phyloP scores from a whole-genome alignment of 1,284 basidiomycete genomes.

The Trichosporon sp. region DNA sequence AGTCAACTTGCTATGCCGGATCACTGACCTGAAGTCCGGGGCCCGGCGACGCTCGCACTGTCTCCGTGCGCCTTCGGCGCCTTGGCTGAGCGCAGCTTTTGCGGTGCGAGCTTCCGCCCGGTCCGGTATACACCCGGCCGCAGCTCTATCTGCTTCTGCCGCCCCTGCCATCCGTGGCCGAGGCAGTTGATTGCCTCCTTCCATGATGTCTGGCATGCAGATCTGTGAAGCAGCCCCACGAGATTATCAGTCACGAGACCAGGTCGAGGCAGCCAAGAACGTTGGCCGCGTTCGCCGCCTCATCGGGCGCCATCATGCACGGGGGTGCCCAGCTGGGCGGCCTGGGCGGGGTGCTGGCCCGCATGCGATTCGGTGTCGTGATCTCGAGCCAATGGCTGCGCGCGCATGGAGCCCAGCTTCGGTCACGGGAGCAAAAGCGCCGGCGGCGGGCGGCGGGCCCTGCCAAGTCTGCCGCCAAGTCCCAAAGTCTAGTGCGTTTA shows the following conservation, averaged over 20 bases:
- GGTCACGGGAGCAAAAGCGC: neutral
- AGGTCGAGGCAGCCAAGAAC: neutral
- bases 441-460: neutral
- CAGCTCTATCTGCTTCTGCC: neutral
- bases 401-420: neutral
- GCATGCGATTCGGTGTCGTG: neutral
- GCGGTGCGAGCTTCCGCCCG: neutral
- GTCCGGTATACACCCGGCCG: neutral
- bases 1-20: neutral
- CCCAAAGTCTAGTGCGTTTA: neutral
- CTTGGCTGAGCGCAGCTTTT: neutral
- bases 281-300: neutral
- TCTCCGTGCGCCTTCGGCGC: no score
- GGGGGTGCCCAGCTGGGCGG: neutral
- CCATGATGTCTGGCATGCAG: neutral
- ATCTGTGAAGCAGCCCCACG: neutral
- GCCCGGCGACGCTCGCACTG: neutral
- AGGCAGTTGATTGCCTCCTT: neutral
- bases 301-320: neutral
- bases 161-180: no score
- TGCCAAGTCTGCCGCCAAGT: slow-evolving; percentile 3
- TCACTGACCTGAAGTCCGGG: neutral
- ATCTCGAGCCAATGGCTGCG: neutral
- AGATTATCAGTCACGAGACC: neutral
- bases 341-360: neutral